phyloP scores from a whole-genome alignment of 176 grass and related monocot genomes.

The Oryza longistaminata region DNA sequence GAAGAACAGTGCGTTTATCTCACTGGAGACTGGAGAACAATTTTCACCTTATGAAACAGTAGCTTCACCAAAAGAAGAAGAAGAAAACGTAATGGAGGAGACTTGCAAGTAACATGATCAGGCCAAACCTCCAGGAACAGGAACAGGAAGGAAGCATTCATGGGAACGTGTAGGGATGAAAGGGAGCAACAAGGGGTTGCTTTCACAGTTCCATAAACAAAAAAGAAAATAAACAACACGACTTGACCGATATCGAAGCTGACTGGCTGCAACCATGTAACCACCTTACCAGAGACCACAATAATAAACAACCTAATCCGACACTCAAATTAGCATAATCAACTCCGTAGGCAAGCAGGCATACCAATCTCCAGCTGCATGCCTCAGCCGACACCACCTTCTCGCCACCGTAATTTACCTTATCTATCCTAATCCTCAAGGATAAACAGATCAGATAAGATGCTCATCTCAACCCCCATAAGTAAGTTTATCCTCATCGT shows the following conservation, averaged over 20 bases:
- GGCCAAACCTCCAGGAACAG: neutral
- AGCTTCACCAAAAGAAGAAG: neutral
- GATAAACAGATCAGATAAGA: slow-evolving; percentile 39
- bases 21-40: neutral
- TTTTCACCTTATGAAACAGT: neutral
- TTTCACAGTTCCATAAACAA: neutral
- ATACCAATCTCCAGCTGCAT: neutral
- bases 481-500: slow-evolving; percentile 33
- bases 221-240: neutral
- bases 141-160: neutral
- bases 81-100: neutral
- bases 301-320: slow-evolving; percentile 49
- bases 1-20: neutral
- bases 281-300: neutral
- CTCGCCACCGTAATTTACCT: slow-evolving; percentile 19
- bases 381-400: slow-evolving; percentile 19
- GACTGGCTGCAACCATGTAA: neutral
- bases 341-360: too few relatives aligned
- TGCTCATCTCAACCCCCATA: slow-evolving; percentile 23
- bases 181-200: neutral
- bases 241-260: slow-evolving; percentile 28
- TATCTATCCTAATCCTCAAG: slow-evolving; percentile 33
- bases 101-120: too few relatives aligned
- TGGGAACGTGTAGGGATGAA: slow-evolving; percentile 1
- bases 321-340: neutral